Base-by-base conservation (phyloP, 83 land plant species). In the Isoetes engelmannii region DNA sequence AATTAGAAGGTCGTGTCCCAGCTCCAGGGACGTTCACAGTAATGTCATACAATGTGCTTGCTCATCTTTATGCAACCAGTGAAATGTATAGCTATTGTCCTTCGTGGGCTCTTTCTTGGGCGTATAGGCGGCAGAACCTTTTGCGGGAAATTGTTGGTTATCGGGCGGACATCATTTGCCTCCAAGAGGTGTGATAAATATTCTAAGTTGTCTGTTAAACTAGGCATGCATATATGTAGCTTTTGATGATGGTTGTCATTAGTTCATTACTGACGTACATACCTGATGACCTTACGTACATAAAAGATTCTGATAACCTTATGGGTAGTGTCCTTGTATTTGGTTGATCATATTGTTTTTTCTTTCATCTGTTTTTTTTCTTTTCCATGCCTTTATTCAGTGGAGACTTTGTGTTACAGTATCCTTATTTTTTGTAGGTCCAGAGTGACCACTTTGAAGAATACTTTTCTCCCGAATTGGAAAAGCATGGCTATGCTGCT, bases 101-200 rank as follows among this genome's bases (percentile, higher is more conserved):
- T 20, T 78, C 87, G 5, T 92, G 97, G 97, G 94, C 97, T 64
- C 90, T 86, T 59, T 81, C 87, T 8, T 92, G 97, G 94, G 51
- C 84, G 44, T 92, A 92, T 53, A 80, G 97, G 5, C 63, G 83
- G 65, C 88, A 92, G 68, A 92, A 92, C 58, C 81, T 92, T 68
- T 48, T 92, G 50, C 74, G 84, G 2, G 97, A 92, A 77, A 84
- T 92, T 62, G 80, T 85, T 79, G 87, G 81, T 4, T 92, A 92
- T 69, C 77, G 77, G 67, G 90, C 97, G 4, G 90, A 92, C 74
- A 92, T 92, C 45, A 37, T 92, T 57, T 91, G 94, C 74, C 90
- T 92, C 57, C 97, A 92, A 68, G 94, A 92, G 94, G 97, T 92
- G 67, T 2, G 37, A 28, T 28, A 28, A 28, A 28, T 28, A 28